phyloP scores from a whole-genome alignment of 2,329 filamentous ascomycete species.

The Lachnellula hyalina region DNA sequence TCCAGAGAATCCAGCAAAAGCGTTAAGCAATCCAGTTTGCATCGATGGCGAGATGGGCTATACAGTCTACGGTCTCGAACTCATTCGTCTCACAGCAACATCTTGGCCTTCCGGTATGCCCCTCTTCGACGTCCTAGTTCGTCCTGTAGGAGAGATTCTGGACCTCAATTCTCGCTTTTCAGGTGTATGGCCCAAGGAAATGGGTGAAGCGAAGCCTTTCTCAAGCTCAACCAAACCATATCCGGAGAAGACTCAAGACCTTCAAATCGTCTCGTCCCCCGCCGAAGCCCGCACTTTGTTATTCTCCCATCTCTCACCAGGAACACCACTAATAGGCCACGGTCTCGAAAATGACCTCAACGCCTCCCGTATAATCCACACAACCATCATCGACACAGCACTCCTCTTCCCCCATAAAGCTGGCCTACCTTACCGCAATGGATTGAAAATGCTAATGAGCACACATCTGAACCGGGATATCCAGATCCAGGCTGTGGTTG shows the following conservation, averaged over 20 bases:
- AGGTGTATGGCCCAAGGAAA: slow-evolving; percentile 75
- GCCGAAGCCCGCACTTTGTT: slow-evolving; percentile 69
- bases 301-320: slow-evolving; percentile 67
- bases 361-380: slow-evolving; percentile 75
- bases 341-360: slow-evolving; percentile 96
- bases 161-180: slow-evolving; percentile 93
- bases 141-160: slow-evolving; percentile 75
- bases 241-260: slow-evolving; percentile 33
- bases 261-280: slow-evolving; percentile 74
- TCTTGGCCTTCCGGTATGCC: slow-evolving; percentile 75
- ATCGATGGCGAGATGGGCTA: slow-evolving; percentile 99
- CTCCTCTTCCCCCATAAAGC: slow-evolving; percentile 73
- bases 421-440: slow-evolving; percentile 71
- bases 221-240: slow-evolving; percentile 22
- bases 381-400: slow-evolving; percentile 78
- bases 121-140: slow-evolving; percentile 79
- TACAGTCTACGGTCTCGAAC: slow-evolving; percentile 79
- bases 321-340: slow-evolving; percentile 84
- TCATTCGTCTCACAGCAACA: slow-evolving; percentile 83
- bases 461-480: slow-evolving; percentile 54
- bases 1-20: slow-evolving; percentile 54
- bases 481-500: slow-evolving; percentile 67
- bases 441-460: slow-evolving; percentile 70
- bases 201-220: slow-evolving; percentile 61
- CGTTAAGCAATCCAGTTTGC: slow-evolving; percentile 59